These are phyloP conservation scores for Dioscorea cayenensis DNA, from an alignment of 116 monocot species.

Conservation along the genomic window DNA sequence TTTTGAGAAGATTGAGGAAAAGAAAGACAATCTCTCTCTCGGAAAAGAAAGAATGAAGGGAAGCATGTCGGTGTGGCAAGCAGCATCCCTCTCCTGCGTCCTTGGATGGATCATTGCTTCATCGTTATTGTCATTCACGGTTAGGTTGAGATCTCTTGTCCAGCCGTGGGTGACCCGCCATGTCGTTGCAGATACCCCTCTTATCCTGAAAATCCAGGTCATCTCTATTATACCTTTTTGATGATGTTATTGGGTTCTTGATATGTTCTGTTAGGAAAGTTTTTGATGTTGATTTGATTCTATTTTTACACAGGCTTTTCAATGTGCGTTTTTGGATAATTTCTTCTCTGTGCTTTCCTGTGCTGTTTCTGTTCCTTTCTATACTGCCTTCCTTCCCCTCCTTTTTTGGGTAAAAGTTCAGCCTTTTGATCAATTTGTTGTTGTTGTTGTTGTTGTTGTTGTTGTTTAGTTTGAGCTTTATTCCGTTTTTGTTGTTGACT, in stretches of 20 bases:
- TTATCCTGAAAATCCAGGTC: slow-evolving; percentile 60
- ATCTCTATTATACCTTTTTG: not conserved
- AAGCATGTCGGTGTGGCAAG: slow-evolving; percentile 53
- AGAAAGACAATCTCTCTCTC: too few relatives aligned
- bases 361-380: slow-evolving; percentile 58
- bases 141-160: slow-evolving; percentile 37
- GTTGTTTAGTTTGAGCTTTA: not conserved
- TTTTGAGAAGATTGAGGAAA: too few relatives aligned
- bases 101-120: slow-evolving; percentile 48
- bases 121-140: slow-evolving; percentile 41
- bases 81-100: slow-evolving; percentile 28
- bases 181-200: slow-evolving; percentile 34
- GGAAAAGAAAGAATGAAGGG: slow-evolving; percentile 12
- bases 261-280: not conserved
- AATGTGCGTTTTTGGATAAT: slow-evolving; percentile 29
- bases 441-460: not conserved
- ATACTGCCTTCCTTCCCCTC: slow-evolving; percentile 58
- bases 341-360: slow-evolving; percentile 54
- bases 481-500: not conserved
- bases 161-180: slow-evolving; percentile 68
- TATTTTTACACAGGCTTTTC: slow-evolving; percentile 34
- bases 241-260: too few relatives aligned
- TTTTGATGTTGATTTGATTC: slow-evolving; percentile 2
- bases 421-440: not conserved
- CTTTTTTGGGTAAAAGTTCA: slow-evolving; percentile 54